phyloP scores from a whole-genome alignment of 2,329 filamentous ascomycete species.

The Phyllosticta capitalensis region DNA sequence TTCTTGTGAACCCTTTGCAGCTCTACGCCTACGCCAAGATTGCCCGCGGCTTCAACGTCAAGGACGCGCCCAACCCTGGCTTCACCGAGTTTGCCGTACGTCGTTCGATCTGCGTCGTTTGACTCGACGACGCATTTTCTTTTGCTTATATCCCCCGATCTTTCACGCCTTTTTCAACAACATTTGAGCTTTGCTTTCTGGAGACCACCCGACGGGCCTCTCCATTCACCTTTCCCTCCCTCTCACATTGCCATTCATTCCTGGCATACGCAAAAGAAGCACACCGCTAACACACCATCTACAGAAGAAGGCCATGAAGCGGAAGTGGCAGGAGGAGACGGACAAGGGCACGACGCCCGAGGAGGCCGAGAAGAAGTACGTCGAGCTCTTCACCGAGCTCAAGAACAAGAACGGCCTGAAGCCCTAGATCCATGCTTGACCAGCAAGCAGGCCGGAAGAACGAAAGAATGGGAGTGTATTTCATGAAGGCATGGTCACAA shows the following conservation, averaged over 20 bases:
- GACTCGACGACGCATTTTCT: background rate
- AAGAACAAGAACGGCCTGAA: constrained; percentile 63
- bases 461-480: too few species aligned
- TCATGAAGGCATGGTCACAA: too few species aligned
- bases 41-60: constrained; percentile 30
- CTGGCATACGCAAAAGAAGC: background rate
- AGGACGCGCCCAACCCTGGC: constrained; percentile 44
- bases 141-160: background rate
- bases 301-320: constrained; percentile 72
- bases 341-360: constrained; percentile 53
- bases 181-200: background rate
- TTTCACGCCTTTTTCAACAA: background rate
- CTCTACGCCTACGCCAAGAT: constrained; percentile 41
- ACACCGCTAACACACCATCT: background rate
- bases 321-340: constrained; percentile 62
- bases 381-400: constrained; percentile 60
- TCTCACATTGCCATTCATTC: background rate
- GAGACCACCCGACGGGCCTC: background rate
- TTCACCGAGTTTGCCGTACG: constrained; percentile 62
- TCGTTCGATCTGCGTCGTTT: constrained; percentile 3
- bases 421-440: constrained; percentile 38
- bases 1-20: constrained; percentile 30
- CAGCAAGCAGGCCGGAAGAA: too few species aligned
- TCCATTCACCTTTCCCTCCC: background rate
- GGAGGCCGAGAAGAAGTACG: constrained; percentile 67